Conservation (phyloP, 306 rosid species). For the Myrica gale region DNA sequence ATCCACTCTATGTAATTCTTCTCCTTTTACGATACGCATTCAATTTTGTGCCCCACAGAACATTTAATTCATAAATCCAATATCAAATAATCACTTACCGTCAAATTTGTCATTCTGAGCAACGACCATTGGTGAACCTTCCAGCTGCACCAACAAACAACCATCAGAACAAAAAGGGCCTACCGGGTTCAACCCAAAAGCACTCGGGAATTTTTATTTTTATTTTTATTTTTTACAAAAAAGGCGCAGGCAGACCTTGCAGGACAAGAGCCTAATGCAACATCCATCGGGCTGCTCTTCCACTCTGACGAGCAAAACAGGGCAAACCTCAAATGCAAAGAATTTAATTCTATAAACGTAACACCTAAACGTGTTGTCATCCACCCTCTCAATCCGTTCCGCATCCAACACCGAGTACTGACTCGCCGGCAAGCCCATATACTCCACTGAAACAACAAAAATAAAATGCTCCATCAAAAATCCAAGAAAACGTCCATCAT, state of each 20-base stretch:
- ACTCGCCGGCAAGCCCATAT: slow-evolving; percentile 93
- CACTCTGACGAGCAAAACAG: slow-evolving; percentile 80
- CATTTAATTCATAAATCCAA: background rate
- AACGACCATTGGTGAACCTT: slow-evolving; percentile 81
- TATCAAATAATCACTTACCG: slow-evolving; percentile 42
- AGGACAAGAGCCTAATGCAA: slow-evolving; percentile 84
- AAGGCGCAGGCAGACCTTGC: slow-evolving; percentile 55
- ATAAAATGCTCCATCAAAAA: no score
- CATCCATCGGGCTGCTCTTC: slow-evolving; percentile 84
- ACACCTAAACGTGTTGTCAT: slow-evolving; percentile 82
- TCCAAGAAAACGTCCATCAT: no score
- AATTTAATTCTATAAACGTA: slow-evolving; percentile 70
- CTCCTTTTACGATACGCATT: background rate
- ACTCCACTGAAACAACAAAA: slow-evolving; percentile 54
- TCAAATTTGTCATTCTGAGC: slow-evolving; percentile 91
- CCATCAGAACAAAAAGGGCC: slow-evolving; percentile 10
- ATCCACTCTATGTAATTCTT: background rate
- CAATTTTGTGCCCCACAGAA: background rate
- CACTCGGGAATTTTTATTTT: background rate
- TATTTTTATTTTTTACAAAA: no score
- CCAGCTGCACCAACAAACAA: slow-evolving; percentile 53
- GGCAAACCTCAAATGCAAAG: slow-evolving; percentile 84
- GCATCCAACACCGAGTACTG: slow-evolving; percentile 97
- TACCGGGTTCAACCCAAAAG: background rate
- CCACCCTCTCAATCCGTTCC: slow-evolving; percentile 92